Conservation (phyloP, 768 basidiomycete species). For the Naganishia vaughanmartiniae region DNA sequence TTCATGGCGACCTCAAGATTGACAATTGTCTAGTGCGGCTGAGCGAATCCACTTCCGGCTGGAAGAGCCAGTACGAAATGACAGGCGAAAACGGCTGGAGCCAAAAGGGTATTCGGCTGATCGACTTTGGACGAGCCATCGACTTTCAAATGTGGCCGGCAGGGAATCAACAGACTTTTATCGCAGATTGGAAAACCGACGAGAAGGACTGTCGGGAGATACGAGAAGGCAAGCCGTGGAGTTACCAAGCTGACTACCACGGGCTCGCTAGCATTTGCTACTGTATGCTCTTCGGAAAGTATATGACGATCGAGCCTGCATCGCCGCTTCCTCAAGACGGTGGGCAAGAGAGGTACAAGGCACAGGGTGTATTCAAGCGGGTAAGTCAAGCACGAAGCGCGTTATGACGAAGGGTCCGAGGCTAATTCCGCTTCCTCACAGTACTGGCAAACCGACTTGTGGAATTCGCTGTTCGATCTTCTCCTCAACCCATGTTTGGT, state of each 20-base stretch:
- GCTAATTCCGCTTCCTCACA: slow-evolving; percentile 51
- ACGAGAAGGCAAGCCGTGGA: slow-evolving; percentile 79
- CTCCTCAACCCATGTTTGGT: slow-evolving; percentile 76
- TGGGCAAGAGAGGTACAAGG: slow-evolving; percentile 34
- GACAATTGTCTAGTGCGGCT: slow-evolving; percentile 96
- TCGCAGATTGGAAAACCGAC: slow-evolving; percentile 84
- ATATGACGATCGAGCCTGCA: slow-evolving; percentile 67
- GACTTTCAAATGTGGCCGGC: slow-evolving; percentile 77
- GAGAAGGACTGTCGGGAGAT: slow-evolving; percentile 90
- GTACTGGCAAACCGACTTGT: slow-evolving; percentile 90
- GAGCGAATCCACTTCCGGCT: slow-evolving; percentile 65
- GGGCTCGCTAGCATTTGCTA: slow-evolving; percentile 92
- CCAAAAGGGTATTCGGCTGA: slow-evolving; percentile 81
- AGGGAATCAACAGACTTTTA: slow-evolving; percentile 64
- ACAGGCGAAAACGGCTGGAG: slow-evolving; percentile 80
- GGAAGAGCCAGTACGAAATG: slow-evolving; percentile 74
- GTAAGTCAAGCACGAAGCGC: slow-evolving; percentile 38
- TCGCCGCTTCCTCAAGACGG: slow-evolving; percentile 53
- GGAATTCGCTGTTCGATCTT: slow-evolving; percentile 77
- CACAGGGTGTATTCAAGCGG: slow-evolving; percentile 41
- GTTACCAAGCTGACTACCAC: slow-evolving; percentile 91
- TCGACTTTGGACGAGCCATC: slow-evolving; percentile 96
- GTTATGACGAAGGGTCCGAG: background rate
- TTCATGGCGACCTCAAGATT: slow-evolving; percentile 98
- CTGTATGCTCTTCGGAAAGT: slow-evolving; percentile 95